Evolutionary conservation across 768 basidiomycete genomes (phyloP).

Genomic region (Calvatia gigantea): DNA sequence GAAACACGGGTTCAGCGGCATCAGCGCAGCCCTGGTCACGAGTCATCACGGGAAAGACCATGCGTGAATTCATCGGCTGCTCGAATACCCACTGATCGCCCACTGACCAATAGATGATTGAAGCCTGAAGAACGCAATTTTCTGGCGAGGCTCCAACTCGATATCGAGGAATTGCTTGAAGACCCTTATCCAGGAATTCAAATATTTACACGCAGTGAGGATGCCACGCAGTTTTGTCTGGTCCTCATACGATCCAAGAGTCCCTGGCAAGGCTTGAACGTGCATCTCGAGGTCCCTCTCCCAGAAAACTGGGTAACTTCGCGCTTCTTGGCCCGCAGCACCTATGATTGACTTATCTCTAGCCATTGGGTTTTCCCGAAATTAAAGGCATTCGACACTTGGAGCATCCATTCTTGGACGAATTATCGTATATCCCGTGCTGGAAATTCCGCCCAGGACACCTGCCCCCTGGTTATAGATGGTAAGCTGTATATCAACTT

Average conservation of each 20-base stretch:
- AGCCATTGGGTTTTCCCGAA: conserved; percentile 36
- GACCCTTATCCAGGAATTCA: conserved; percentile 41
- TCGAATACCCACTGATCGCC: too few species aligned
- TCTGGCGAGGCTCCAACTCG: conserved; percentile 33
- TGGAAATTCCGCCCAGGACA: too few species aligned
- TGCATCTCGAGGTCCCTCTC: conserved; percentile 38
- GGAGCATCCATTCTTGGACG: too few species aligned
- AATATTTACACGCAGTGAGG: conserved; percentile 37
- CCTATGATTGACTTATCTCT: background rate
- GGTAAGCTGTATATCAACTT: too few species aligned
- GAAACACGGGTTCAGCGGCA: too few species aligned
- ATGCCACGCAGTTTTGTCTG: conserved; percentile 39
- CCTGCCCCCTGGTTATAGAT: too few species aligned
- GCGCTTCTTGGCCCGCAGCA: background rate
- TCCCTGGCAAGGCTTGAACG: conserved; percentile 38
- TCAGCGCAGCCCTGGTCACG: too few species aligned
- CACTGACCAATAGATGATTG: too few species aligned
- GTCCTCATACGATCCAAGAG: conserved; percentile 42
- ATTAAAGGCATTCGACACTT: background rate
- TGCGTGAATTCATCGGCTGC: too few species aligned
- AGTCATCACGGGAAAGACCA: too few species aligned
- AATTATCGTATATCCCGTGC: too few species aligned
- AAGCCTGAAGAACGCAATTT: too few species aligned
- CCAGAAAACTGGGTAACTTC: conserved; percentile 34
- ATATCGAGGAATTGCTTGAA: conserved; percentile 38